A percentile compares a stretch with the other conserved stretches of the same genome.
phyloP scores from a whole-genome alignment of 768 basidiomycete species.

The Russula virescens region DNA sequence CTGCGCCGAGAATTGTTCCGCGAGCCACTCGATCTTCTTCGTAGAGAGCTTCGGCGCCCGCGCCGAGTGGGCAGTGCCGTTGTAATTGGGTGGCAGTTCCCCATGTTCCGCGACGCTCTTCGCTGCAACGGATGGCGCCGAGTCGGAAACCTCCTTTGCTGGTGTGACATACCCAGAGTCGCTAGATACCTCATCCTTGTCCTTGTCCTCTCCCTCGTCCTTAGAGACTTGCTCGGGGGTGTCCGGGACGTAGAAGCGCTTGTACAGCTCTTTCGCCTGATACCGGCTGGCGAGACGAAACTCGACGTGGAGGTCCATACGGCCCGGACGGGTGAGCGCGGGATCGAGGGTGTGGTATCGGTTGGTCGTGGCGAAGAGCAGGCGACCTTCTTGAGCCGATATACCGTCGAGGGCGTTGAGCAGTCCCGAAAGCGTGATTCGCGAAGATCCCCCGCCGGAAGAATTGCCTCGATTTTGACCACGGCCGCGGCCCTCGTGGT shows the following conservation, averaged over 20 bases:
- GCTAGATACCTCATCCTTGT: slow-evolving; percentile 26
- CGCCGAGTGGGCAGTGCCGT: slow-evolving; percentile 11
- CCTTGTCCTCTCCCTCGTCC: slow-evolving; percentile 26
- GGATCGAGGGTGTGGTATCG: slow-evolving; percentile 63
- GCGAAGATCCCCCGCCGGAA: slow-evolving; percentile 20
- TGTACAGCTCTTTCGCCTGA: slow-evolving; percentile 63
- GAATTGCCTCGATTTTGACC: not conserved
- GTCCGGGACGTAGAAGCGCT: slow-evolving; percentile 57
- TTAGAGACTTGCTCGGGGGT: slow-evolving; percentile 26
- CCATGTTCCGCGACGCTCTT: not conserved
- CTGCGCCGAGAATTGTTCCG: slow-evolving; percentile 46
- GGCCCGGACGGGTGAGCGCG: slow-evolving; percentile 70
- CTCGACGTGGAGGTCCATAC: slow-evolving; percentile 75
- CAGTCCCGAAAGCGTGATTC: slow-evolving; percentile 65
- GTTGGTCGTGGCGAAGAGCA: slow-evolving; percentile 77
- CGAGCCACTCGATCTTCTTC: slow-evolving; percentile 41
- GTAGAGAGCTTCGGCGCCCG: slow-evolving; percentile 37
- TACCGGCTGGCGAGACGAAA: slow-evolving; percentile 67
- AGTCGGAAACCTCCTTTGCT: slow-evolving; percentile 1
- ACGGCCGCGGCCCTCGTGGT: not conserved
- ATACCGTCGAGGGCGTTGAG: slow-evolving; percentile 78
- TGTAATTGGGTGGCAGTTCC: slow-evolving; percentile 1
- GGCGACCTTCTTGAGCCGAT: slow-evolving; percentile 75
- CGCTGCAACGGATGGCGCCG: not conserved
- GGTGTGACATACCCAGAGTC: slow-evolving; percentile 24